Evolutionary conservation across 2,329 filamentous ascomycete genomes (phyloP).

Genomic region (Colletotrichum costaricense): DNA sequence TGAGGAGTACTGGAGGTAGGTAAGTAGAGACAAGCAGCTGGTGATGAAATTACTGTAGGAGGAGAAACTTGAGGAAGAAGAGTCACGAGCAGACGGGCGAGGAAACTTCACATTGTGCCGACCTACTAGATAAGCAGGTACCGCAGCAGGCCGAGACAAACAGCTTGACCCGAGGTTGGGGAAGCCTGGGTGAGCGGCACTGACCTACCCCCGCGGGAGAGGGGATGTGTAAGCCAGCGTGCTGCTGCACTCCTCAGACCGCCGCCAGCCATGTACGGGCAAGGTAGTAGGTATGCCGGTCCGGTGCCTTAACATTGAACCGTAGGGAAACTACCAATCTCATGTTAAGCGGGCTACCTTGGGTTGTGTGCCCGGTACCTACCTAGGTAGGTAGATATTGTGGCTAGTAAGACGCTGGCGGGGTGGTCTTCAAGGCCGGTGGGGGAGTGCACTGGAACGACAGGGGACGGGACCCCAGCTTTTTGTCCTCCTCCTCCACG

Average conservation of each 20-base stretch:
- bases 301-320: no score
- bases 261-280: no score
- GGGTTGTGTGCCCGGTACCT: no score
- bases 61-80: slow-evolving; percentile 3
- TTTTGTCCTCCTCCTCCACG: slow-evolving; percentile 31
- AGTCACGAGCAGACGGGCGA: not conserved
- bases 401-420: no score
- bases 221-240: not conserved
- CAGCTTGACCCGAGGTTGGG: slow-evolving; percentile 29
- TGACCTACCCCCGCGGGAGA: not conserved
- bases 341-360: no score
- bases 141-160: slow-evolving; percentile 28
- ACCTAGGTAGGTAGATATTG: no score
- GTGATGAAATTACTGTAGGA: not conserved
- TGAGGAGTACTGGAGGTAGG: slow-evolving; percentile 9
- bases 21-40: not conserved
- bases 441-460: not conserved
- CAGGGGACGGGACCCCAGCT: slow-evolving; percentile 25
- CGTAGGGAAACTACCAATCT: no score
- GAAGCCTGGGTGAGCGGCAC: not conserved
- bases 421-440: not conserved
- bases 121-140: not conserved
- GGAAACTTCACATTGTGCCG: not conserved
- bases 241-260: not conserved
- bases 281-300: no score